phyloP scores from a whole-genome alignment of 169 alveolate species.

The Cryptosporidium meleagridis region DNA sequence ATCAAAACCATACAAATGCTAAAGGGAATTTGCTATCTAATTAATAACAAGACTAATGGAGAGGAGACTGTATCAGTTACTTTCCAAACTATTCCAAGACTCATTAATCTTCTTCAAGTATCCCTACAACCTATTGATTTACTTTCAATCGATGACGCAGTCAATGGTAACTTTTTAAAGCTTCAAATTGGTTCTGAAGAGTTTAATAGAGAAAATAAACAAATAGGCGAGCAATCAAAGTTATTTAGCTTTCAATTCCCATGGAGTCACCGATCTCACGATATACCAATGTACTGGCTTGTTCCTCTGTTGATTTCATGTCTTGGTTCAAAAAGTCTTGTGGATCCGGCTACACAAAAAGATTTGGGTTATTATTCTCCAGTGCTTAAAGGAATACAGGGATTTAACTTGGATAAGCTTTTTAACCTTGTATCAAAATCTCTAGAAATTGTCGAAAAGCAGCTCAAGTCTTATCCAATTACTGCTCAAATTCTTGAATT shows the following conservation, averaged over 20 bases:
- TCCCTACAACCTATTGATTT: conserved; percentile 43
- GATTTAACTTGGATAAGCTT: conserved; percentile 41
- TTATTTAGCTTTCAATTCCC: neutral
- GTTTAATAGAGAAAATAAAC: neutral
- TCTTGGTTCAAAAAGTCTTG: neutral
- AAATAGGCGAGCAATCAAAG: neutral
- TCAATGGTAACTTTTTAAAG: conserved; percentile 11
- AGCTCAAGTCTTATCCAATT: conserved; percentile 50
- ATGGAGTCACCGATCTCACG: neutral
- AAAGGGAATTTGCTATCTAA: conserved; percentile 21
- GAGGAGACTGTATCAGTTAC: neutral
- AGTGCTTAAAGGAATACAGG: conserved; percentile 38
- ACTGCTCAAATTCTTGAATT: conserved; percentile 53
- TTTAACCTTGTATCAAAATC: conserved; percentile 33
- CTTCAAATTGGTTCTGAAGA: neutral
- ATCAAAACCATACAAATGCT: conserved; percentile 35
- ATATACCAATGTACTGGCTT: conserved; percentile 70
- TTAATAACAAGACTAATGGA: conserved; percentile 3
- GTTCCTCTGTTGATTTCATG: conserved; percentile 42
- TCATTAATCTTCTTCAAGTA: neutral
- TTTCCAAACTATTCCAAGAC: conserved; percentile 44
- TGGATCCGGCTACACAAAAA: neutral
- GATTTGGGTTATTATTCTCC: conserved; percentile 32
- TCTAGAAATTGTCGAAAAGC: conserved; percentile 58
- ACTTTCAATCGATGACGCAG: conserved; percentile 11